Base-by-base conservation (phyloP, 768 basidiomycete genomes). In the Cyclocybe cylindracea region DNA sequence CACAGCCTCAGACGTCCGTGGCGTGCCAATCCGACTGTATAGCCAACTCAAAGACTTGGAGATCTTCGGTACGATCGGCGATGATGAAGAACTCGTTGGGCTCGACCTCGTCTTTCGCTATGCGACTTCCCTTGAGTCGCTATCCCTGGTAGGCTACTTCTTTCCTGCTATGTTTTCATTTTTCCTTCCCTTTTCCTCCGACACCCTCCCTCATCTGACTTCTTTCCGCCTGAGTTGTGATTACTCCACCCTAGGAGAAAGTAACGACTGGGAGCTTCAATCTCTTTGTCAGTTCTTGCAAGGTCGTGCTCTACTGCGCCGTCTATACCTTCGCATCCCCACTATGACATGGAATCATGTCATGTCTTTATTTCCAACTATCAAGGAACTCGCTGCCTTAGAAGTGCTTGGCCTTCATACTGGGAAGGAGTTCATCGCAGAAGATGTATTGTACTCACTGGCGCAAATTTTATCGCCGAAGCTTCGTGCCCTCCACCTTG, bases 371-470 rank as follows among this genome's bases (percentile, higher is more conserved):
- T 61, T 69, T 13, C 56, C 47, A 7, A 55, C 62, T 11, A 59
- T 74, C 10, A 50, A 52, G 34, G 57, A 61, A 9, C 57, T 77
- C 13, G 54, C 54, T 11, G 48, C 44, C 3, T 60, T 77, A 16
- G 67, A 72, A 36, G 71, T 72, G 19, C 57, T 75, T 5, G 73
- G 75, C 11, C 50, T 77, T n/a, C 70, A 75, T 52, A 68, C 71
- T 10, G 75, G 75, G 1, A 33, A 44, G 3, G 61, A 63, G 29
- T 39, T 45, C 40, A 61, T 74, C 29, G 39, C 58, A 18, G 59
- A 64, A 24, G 50, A 58, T 5, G 64, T 60, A n/a, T 58, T 70
- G 4, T 42, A 55, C 9, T 38, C 49, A 14, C 52, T 75, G 4
- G 61, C 64, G 10, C 54, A 55, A 6, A 44, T 58, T 18, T 48